phyloP scores from a whole-genome alignment of 1,284 basidiomycete species.

The Apiotrichum domesticum region DNA sequence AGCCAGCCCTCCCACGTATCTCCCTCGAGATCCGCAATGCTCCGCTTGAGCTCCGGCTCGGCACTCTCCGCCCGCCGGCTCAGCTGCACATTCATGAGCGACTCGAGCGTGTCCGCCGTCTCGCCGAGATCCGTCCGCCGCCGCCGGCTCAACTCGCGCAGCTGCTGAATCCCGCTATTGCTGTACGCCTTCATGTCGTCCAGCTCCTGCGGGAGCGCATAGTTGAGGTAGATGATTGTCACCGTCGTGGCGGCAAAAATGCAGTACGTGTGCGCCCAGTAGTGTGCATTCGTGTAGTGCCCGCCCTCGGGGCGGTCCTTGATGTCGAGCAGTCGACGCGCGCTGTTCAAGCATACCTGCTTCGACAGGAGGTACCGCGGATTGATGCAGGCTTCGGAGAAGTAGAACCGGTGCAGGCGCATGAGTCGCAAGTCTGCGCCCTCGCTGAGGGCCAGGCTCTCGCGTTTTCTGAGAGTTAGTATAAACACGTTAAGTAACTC shows the following conservation, averaged over 20 bases:
- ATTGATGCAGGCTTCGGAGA: constrained; percentile 21
- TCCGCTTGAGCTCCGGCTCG: constrained; percentile 9
- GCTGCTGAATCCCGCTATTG: constrained; percentile 13
- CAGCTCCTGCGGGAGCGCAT: constrained; percentile 19
- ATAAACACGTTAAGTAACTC: background rate
- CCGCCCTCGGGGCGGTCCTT: background rate
- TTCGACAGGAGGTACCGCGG: constrained; percentile 21
- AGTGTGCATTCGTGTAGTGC: constrained; percentile 11
- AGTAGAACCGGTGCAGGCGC: constrained; percentile 24
- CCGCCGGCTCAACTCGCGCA: constrained; percentile 5
- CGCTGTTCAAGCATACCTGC: constrained; percentile 14
- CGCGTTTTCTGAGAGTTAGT: constrained; percentile 13
- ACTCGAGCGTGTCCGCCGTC: constrained; percentile 13
- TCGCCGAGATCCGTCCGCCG: constrained; percentile 18
- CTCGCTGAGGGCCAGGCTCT: constrained; percentile 19
- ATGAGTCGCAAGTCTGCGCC: constrained; percentile 23
- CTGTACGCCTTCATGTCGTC: constrained; percentile 12
- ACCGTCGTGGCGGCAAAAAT: constrained; percentile 15
- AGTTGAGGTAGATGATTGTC: constrained; percentile 17
- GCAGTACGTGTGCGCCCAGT: constrained; percentile 20
- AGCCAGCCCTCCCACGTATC: constrained; percentile 18
- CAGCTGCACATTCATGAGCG: constrained; percentile 18
- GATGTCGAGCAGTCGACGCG: constrained; percentile 10
- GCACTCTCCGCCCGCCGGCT: constrained; percentile 3
- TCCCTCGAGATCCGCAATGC: constrained; percentile 8